Base-by-base conservation (phyloP, 768 basidiomycete species). In the Tephrocybe sp. region DNA sequence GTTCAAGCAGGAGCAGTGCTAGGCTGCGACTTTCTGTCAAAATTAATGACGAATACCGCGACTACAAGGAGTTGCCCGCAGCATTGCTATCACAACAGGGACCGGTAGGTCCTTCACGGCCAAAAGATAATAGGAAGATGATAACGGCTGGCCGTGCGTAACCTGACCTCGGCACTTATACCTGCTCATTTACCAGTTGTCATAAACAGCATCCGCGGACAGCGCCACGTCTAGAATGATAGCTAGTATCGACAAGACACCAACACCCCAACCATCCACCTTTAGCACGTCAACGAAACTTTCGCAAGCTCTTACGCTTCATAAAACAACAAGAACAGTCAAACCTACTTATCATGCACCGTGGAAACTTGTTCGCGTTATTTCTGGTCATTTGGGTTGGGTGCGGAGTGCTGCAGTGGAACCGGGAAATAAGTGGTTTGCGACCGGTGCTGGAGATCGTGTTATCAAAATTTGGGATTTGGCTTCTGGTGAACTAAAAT, bases 391-490 rank as follows among this genome's bases (percentile, higher is more conserved):
- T 69, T 69, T 99, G 53, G 97, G 97, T 9, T 99, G 97, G 97
- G 96, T 99, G 13, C 83, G 97, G 49, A 88, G 89, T 60, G 89
- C 91, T 13, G 93, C 97, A 2, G 93, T 99, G 30, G 97, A 98
- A 68, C 96, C 96, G 9, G 97, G 94, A 9, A 99, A 99, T 73
- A 72, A 95, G 64, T 99, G 97, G 97, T 98, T 99, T 56, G 97
- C 91, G 1, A 94, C 94, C 0, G 97, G 97, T 51, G 97, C 97
- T 0, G 97, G 97, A 3, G 97, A 98, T 69, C 83, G 97, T 19
- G 95, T 99, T 27, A 89, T 99, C 64, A 98, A 99, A 74, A 93
- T 99, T 9, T 98, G 97, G 97, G 95, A 99, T 66, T 64, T 99
- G 58, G 97, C 97, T 8, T 89, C 87, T 2, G 97, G 97, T n/a